phyloP scores from a whole-genome alignment of 495 filamentous ascomycete species.

The Daldinia caldariorum region DNA sequence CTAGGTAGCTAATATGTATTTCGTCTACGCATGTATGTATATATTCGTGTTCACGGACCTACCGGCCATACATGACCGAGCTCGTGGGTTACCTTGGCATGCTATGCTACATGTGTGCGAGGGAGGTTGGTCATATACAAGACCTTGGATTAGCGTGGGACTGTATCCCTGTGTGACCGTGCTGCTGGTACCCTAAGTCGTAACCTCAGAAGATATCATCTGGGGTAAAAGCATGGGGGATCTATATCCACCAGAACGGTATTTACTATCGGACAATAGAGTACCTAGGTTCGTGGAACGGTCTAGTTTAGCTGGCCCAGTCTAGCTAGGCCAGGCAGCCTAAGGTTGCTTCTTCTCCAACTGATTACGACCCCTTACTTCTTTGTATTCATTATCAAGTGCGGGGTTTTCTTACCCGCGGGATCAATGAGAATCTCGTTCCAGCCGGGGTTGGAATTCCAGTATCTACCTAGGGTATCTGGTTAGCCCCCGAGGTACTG shows the following conservation, averaged over 20 bases:
- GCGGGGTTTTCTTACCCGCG: constrained; percentile 36
- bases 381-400: constrained; percentile 10
- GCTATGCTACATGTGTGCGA: not conserved
- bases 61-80: constrained; percentile 19
- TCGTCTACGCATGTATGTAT: constrained; percentile 11
- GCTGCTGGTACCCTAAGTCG: constrained; percentile 19
- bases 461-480: constrained; percentile 24
- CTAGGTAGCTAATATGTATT: not conserved
- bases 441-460: constrained; percentile 24
- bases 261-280: not conserved
- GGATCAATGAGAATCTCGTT: constrained; percentile 20
- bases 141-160: constrained; percentile 8
- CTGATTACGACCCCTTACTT: constrained; percentile 7
- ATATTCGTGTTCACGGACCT: not conserved
- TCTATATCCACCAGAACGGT: constrained; percentile 4
- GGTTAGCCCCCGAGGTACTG: constrained; percentile 27
- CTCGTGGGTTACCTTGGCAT: constrained; percentile 24
- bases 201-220: constrained; percentile 21
- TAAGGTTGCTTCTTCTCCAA: not conserved
- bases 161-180: constrained; percentile 19
- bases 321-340: not conserved
- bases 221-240: constrained; percentile 15
- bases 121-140: constrained; percentile 24
- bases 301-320: constrained; percentile 8
- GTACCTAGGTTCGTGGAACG: not conserved